A percentile compares a stretch with the other conserved stretches of the same genome.
phyloP scores from a whole-genome alignment of 768 basidiomycete genomes.

The Mycena albidolilacea region DNA sequence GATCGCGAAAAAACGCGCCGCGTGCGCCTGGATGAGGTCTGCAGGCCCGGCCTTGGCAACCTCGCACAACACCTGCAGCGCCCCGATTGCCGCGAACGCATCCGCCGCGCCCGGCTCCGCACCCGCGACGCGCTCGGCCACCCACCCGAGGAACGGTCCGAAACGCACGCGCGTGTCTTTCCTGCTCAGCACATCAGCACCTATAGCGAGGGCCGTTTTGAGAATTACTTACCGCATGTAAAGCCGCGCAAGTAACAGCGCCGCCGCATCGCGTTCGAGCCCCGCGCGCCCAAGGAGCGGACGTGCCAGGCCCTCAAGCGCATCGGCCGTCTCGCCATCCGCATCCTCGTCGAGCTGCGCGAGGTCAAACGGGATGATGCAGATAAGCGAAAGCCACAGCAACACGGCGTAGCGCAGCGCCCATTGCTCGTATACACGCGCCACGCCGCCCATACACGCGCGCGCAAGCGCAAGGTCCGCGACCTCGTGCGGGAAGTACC shows the following conservation, averaged over 20 bases:
- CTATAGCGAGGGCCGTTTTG: background rate
- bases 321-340: slow-evolving; percentile 67
- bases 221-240: slow-evolving; percentile 77
- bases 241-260: slow-evolving; percentile 83
- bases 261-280: slow-evolving; percentile 88
- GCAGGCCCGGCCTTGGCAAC: slow-evolving; percentile 75
- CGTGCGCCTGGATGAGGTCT: slow-evolving; percentile 63
- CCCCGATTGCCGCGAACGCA: slow-evolving; percentile 74
- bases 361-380: slow-evolving; percentile 94
- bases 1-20: slow-evolving; percentile 62
- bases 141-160: slow-evolving; percentile 66
- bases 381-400: slow-evolving; percentile 94
- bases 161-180: slow-evolving; percentile 69
- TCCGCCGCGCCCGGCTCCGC: slow-evolving; percentile 58
- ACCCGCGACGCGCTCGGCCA: slow-evolving; percentile 55
- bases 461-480: slow-evolving; percentile 85
- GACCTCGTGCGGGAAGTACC: slow-evolving; percentile 95
- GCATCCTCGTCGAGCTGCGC: slow-evolving; percentile 83
- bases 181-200: slow-evolving; percentile 50
- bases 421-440: slow-evolving; percentile 72
- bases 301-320: slow-evolving; percentile 73
- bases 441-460: slow-evolving; percentile 69
- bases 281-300: slow-evolving; percentile 76
- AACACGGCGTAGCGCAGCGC: slow-evolving; percentile 86
- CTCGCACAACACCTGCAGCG: slow-evolving; percentile 79